Evolutionary conservation across 2,329 filamentous ascomycete species (phyloP).

Genomic region (Didymella pinodella): DNA sequence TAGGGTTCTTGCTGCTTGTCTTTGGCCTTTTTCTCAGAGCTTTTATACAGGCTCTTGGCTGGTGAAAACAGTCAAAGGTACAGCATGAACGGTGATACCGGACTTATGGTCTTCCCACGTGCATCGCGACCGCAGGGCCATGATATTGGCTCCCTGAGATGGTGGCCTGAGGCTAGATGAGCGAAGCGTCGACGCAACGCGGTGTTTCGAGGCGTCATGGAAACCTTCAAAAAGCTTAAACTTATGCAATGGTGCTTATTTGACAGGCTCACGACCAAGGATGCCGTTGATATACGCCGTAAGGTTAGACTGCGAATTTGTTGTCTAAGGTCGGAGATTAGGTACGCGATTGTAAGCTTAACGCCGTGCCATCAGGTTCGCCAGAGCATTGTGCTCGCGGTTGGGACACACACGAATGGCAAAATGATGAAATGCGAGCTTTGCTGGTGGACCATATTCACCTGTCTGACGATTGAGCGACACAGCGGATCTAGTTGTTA

Average conservation of each 20-base stretch:
- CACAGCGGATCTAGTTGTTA: no score
- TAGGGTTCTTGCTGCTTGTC: neutral
- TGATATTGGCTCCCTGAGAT: neutral
- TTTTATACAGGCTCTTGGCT: neutral
- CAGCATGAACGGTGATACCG: neutral
- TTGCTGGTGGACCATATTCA: no score
- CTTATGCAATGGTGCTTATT: no score
- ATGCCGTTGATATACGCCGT: neutral
- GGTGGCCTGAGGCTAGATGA: neutral
- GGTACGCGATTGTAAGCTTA: no score
- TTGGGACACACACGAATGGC: no score
- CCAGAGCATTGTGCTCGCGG: no score
- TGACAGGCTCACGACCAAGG: no score
- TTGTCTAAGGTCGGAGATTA: no score
- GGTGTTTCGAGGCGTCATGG: neutral
- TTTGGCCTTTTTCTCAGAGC: neutral
- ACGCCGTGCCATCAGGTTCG: no score
- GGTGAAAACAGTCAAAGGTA: neutral
- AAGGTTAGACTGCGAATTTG: neutral
- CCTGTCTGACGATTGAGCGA: no score
- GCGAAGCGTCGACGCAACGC: no score
- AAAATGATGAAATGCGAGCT: no score
- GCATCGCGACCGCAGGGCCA: neutral
- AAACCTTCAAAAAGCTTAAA: neutral
- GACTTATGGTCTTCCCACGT: neutral